Evolutionary conservation across 108 stramenopile species (phyloP).

Genomic region (Conticribra weissflogii): DNA sequence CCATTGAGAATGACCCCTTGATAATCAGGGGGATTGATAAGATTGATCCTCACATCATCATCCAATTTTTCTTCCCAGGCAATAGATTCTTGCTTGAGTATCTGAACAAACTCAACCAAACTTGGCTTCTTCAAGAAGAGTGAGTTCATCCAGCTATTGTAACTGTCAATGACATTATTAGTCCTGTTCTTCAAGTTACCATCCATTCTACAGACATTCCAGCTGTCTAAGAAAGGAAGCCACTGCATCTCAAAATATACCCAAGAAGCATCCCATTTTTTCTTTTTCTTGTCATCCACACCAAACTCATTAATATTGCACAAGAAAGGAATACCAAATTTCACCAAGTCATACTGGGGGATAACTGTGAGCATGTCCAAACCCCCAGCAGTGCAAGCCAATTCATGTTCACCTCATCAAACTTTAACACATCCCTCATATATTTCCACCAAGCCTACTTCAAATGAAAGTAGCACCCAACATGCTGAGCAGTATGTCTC

Average conservation of each 20-base stretch:
- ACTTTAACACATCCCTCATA: no score
- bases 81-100: constrained; percentile 10
- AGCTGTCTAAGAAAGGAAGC: constrained; percentile 12
- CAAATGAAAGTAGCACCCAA: constrained; percentile 28
- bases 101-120: constrained; percentile 7
- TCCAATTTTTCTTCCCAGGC: constrained; percentile 5
- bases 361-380: constrained; percentile 12
- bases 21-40: not conserved
- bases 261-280: constrained; percentile 32
- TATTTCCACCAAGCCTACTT: constrained; percentile 27
- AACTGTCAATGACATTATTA: constrained; percentile 26
- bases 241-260: constrained; percentile 24
- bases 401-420: no score
- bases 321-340: constrained; percentile 24
- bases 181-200: constrained; percentile 16
- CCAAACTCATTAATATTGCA: constrained; percentile 11
- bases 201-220: constrained; percentile 18
- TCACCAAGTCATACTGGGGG: constrained; percentile 8
- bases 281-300: not conserved
- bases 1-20: no score
- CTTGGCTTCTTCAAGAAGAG: constrained; percentile 15
- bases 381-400: constrained; percentile 1
- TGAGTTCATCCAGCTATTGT: constrained; percentile 24
- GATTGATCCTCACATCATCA: constrained; percentile 1
- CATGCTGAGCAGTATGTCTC: not conserved